Base-by-base conservation (phyloP, 2,329 filamentous ascomycete species). In the Scortechinia acanthostroma region DNA sequence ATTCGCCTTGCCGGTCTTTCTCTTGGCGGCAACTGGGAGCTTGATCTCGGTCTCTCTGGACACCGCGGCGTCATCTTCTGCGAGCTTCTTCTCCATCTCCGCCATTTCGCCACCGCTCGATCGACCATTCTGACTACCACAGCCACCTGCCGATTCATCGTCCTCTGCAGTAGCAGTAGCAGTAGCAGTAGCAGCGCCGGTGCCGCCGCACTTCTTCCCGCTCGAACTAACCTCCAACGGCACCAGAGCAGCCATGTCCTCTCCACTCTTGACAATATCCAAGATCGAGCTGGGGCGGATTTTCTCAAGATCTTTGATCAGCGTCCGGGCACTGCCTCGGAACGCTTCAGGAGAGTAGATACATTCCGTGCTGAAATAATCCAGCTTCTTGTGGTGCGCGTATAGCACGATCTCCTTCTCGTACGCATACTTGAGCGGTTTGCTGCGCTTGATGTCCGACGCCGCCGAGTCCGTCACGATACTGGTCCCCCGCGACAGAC, bases 401-500 rank as follows among this genome's bases (percentile, higher is more conserved):
- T 98, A 98, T 4, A 98, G 74, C 16, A 98, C 93, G 53, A 98
- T 98, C 61, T 98, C 93, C 68, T 98, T 98, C 61, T 98, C 93
- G 59, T 97, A 98, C 1, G 91, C 91, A 61, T 97, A 98, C 63
- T 98, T 97, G 42, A 98, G 74, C 14, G 93, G 93, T 66, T 98
- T 98, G 66, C 88, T 95, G 51, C 93, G 79, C 69, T 95, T 94
- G 52, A 96, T 91, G 49, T 94, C 89, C 48, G 87, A 90, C n/a
- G 75, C 77, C 22, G 81, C 70, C 55, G 80, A 84, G 33, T 77
- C 86, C 2, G 83, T 98, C 14, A 97, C 74, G 54, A 98, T 97
- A 52, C 81, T 93, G 2, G 93, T 97, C 45, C 89, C 91, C 49
- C 93, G 74, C 14, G 91, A 88, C 10, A 98, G 68, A 22, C 93